Base-by-base conservation (phyloP, 305 asterid species). In the Plantago rigida region DNA sequence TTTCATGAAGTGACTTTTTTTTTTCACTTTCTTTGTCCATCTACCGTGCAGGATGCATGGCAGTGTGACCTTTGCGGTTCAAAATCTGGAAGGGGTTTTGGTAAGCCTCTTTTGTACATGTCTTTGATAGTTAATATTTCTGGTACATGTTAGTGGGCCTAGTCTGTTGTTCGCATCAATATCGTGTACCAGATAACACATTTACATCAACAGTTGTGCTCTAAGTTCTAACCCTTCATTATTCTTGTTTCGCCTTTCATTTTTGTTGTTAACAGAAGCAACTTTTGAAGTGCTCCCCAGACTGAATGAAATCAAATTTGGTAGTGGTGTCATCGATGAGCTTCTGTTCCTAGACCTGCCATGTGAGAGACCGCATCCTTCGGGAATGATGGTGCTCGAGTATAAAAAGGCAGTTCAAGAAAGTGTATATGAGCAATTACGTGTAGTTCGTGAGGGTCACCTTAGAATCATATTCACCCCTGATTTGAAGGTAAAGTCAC, bases 81-180 rank as follows among this genome's bases (percentile, higher is more conserved):
- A 51, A 90, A 87, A 77, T 90, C 97, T 71, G 97, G 97, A 77
- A 84, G 94, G 82, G 96, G 97, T 66, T 90, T 87, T 69, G 97
- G 97, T 87, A 73, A 82, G 96, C 67, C 56, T 62, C 31, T 24
- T 59, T 56, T 17, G 26, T 39, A 44, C 48, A 10, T 62, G 47
- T 9, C 42, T 34, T 9, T 22, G 15, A 22, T 22, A 9, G 14
- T 51, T 28, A 22, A 19, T 28, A 24, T 22, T 13, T 19, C 19
- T 22, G 13, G 34, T 22, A 19, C 56, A 51, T 51, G 56, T 51
- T 51, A 22, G 26, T 22, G 26, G 26, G 26, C 26, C 26, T 1
- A 22, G 26, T 22, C 2, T 1, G 13, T 8, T 51, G 24, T 51
- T 51, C 11, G 56, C 9, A 17, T 19, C 17, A 26, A 28, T 9